Conservation (phyloP, 108 stramenopile genomes). For the Skeletonema costatum region DNA sequence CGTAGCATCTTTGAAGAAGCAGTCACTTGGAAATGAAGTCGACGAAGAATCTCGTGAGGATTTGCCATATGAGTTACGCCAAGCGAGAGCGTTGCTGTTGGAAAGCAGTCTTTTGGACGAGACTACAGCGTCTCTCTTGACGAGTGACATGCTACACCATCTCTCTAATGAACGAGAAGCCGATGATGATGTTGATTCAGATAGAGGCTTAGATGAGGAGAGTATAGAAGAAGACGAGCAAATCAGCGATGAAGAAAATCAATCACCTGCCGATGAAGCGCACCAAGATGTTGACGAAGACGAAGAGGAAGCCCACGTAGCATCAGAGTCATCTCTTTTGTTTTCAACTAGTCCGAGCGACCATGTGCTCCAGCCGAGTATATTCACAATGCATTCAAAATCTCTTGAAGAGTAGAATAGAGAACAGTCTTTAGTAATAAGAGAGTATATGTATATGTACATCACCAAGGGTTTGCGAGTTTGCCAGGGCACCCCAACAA, state of each 20-base stretch:
- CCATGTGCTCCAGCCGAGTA: conserved; percentile 39
- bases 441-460: background rate
- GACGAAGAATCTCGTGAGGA: background rate
- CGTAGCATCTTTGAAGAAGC: background rate
- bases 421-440: background rate
- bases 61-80: conserved; percentile 31
- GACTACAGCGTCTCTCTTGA: conserved; percentile 32
- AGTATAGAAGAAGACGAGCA: background rate
- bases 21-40: background rate
- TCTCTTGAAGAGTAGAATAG: background rate
- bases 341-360: conserved; percentile 18
- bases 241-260: background rate
- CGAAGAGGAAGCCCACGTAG: background rate
- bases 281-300: background rate
- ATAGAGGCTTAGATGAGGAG: conserved; percentile 2
- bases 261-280: background rate
- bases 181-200: background rate
- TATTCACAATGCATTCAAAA: conserved; percentile 46
- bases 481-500: no score
- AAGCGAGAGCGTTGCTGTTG: conserved; percentile 42
- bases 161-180: conserved; percentile 7
- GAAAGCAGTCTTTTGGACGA: conserved; percentile 45
- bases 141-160: conserved; percentile 41
- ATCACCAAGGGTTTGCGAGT: background rate
- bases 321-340: conserved; percentile 26